Evolutionary conservation across 2,329 filamentous ascomycete species (phyloP), one percentile per base, ranked within the genome.

Genomic region (Nannizziopsis arthrosporioides): DNA sequence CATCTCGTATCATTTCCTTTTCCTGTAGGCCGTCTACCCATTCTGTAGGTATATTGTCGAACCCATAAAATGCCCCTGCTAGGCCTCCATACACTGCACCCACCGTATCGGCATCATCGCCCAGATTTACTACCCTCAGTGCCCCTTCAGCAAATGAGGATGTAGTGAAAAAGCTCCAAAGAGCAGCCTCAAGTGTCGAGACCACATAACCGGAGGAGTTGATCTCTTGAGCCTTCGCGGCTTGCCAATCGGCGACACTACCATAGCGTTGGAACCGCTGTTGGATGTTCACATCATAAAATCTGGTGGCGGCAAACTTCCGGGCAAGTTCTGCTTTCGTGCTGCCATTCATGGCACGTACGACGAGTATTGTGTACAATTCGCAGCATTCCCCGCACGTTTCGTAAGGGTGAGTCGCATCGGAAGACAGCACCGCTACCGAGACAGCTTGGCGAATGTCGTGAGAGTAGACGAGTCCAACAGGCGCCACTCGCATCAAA

Each of bases 51-150:
- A 67, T 63, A 3, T 48, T 52, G 7, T 62, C 63, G 31, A 59
- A 42, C 1, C 63, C 68, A 58, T 70, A 69, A 52, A 61, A 70
- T 2, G 63, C 61, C 0, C 68, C 68, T 2, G 67, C 68, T 15
- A 72, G 47, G 3, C 66, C 67, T 2, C 68, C 69, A 56, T 69
- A 70, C 32, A 71, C 63, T 1, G 68, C 68, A 12, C 63, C 68
- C 9, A 68, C 66, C 1, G 68, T 70, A 56, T 72, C 69, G 9
- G 68, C 63, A 57, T 71, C 68, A 44, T 66, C 60, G 1, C 68
- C 67, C 18, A 68, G 49, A 58, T 71, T 72, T 0, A 70, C 67
- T 1, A 63, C 65, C 38, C 58, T 62, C 31, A 69, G 48, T 2
- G 63, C 67, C 0, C 69, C 68, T 5, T 65, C 59, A 27, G 59